Conservation (phyloP, 106 monocot species). For the Xerophyta viscosa region DNA sequence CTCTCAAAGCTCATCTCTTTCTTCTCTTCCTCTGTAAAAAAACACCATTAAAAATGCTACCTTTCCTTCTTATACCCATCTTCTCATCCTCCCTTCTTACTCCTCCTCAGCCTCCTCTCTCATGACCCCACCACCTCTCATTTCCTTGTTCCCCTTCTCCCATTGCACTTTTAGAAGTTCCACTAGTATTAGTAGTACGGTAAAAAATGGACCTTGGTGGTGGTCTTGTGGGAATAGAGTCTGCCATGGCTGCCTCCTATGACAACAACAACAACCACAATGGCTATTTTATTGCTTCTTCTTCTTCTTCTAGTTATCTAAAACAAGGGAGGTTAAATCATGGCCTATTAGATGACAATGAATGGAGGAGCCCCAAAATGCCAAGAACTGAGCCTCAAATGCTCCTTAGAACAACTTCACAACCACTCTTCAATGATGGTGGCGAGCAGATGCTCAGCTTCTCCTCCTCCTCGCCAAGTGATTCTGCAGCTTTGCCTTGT, state of each 20-base stretch:
- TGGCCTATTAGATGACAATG: conserved; percentile 26
- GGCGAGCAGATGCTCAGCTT: conserved; percentile 89
- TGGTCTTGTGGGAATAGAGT: conserved; percentile 29
- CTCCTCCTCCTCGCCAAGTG: conserved; percentile 35
- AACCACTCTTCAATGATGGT: conserved; percentile 28
- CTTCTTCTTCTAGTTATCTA: conserved; percentile 21
- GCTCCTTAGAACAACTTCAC: conserved; percentile 13
- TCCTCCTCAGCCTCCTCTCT: background rate
- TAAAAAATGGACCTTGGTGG: conserved; percentile 34
- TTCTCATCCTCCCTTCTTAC: conserved; percentile 7
- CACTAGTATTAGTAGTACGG: too few relatives aligned
- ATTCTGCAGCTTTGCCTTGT: conserved; percentile 22
- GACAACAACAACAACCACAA: too few relatives aligned
- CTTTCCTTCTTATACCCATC: background rate
- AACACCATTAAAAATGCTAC: conserved; percentile 15
- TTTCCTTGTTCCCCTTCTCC: background rate
- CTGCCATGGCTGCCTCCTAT: conserved; percentile 7
- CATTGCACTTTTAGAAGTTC: too few relatives aligned
- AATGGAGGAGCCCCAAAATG: conserved; percentile 25
- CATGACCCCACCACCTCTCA: conserved; percentile 22
- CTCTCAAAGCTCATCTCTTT: too few relatives aligned
- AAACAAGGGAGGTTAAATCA: conserved; percentile 36
- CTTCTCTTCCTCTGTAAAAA: background rate
- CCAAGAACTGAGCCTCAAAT: too few relatives aligned
- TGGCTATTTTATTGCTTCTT: background rate